phyloP scores from a whole-genome alignment of 2,329 filamentous ascomycete genomes.

The Diaporthe humulicola region DNA sequence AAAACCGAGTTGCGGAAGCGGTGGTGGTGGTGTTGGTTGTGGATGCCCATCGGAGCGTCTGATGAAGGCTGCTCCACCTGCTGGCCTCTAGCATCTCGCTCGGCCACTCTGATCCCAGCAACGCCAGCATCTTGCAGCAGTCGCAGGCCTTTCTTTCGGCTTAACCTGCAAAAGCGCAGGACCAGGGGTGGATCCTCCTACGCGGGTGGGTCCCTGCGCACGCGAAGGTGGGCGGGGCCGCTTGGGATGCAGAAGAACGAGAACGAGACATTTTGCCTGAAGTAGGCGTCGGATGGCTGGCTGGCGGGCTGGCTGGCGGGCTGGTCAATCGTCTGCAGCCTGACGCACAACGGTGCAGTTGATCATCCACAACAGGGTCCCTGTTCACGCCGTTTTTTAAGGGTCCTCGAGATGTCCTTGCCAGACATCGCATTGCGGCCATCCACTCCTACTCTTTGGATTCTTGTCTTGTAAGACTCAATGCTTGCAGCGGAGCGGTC shows the following conservation, averaged over 20 bases:
- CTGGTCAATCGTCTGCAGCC: slow-evolving; percentile 34
- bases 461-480: neutral
- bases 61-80: slow-evolving; percentile 35
- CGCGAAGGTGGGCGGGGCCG: slow-evolving; percentile 39
- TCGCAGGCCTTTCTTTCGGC: slow-evolving; percentile 40
- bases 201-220: slow-evolving; percentile 35
- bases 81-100: slow-evolving; percentile 37
- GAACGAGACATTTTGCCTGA: slow-evolving; percentile 33
- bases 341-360: slow-evolving; percentile 34
- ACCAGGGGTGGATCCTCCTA: slow-evolving; percentile 37
- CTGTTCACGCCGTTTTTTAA: slow-evolving; percentile 21
- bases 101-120: slow-evolving; percentile 36
- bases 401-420: slow-evolving; percentile 13
- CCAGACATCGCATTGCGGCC: neutral
- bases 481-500: neutral
- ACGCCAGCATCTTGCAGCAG: slow-evolving; percentile 35
- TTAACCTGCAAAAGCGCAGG: slow-evolving; percentile 36
- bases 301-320: slow-evolving; percentile 18
- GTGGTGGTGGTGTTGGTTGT: slow-evolving; percentile 33
- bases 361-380: slow-evolving; percentile 8
- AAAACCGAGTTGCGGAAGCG: slow-evolving; percentile 36
- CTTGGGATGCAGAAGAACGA: slow-evolving; percentile 33
- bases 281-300: slow-evolving; percentile 22
- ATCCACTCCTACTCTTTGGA: slow-evolving; percentile 12
- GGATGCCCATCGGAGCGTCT: slow-evolving; percentile 35